Base-by-base conservation (phyloP, 495 filamentous ascomycete species). In the Podospora australis region DNA sequence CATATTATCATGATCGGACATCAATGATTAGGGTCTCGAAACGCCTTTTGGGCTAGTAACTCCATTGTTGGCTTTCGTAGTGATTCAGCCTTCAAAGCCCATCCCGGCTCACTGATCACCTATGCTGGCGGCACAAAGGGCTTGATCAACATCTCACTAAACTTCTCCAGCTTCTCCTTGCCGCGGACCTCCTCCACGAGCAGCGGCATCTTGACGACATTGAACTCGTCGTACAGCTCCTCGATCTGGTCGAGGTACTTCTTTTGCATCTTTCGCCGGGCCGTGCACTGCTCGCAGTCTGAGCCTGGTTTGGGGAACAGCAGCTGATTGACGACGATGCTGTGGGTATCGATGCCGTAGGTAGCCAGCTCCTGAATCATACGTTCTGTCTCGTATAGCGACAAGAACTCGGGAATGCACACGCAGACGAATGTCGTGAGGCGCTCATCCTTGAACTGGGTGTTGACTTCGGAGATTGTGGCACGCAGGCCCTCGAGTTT, bases 161-260 rank as follows among this genome's bases (percentile, higher is more conserved):
- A 96, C 44, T 79, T 88, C 67, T 91, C 89, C 54, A 98, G 68
- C 63, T 82, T 88, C 66, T 96, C 91, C 75, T 91, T 95, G 11
- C 92, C 92, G 53, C 94, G 73, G 6, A 99, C 88, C 64, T 99
- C 92, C 66, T 97, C 91, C 2, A 92, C 86, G 58, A 99, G 69
- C 54, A 97, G 69, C 17, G 92, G 92, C 87, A 96, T 96, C 71
- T 88, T 89, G 38, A 99, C 91, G 25, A 99, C 91, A 65, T 99
- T 96, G 67, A 99, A 99, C 64, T 99, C 92, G 54, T 96, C 90
- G 58, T 99, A 99, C 41, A 99, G 69, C 73, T 99, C 94, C 69
- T 95, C 89, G 52, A 97, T 97, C 73, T 99, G 92, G 58, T 96
- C 91, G 19, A 99, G 72, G 60, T 99, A 99, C 69, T 99, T 99